These are phyloP conservation scores for Pyricularia sp. DNA, from an alignment of 2,329 filamentous ascomycete species.

Conservation along the genomic window DNA sequence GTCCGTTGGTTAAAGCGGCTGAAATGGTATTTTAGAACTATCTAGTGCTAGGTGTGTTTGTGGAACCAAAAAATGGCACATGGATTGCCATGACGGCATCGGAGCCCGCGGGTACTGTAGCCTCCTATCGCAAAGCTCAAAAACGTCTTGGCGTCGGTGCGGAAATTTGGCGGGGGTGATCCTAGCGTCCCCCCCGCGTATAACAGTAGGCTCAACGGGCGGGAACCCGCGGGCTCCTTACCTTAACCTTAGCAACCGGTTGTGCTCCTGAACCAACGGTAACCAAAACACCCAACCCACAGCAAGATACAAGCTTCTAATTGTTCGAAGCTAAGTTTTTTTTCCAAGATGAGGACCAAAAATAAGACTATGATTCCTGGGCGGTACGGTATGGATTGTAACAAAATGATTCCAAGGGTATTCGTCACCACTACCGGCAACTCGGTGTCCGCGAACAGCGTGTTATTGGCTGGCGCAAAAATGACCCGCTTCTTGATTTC, in stretches of 20 bases:
- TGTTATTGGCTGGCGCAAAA: not conserved
- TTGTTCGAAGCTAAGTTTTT: too few species aligned
- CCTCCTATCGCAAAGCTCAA: too few species aligned
- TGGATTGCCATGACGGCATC: not conserved
- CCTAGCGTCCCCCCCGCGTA: not conserved
- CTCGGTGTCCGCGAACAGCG: not conserved
- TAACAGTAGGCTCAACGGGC: not conserved
- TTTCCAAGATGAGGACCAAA: not conserved
- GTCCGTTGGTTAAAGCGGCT: not conserved
- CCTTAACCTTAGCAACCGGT: too few species aligned
- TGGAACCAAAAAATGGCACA: not conserved
- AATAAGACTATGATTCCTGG: not conserved
- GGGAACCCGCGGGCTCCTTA: not conserved
- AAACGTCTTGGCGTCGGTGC: not conserved
- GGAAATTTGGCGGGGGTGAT: not conserved
- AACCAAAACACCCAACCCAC: too few species aligned
- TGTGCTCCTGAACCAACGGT: too few species aligned
- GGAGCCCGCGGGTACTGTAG: too few species aligned
- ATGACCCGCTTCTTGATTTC: not conserved
- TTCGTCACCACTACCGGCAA: not conserved
- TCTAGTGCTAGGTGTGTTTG: too few species aligned
- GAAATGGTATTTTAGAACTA: too few species aligned
- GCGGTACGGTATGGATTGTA: not conserved
- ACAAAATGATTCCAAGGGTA: not conserved
- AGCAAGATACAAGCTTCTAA: too few species aligned